Evolutionary conservation across 192 early-diverging fungal species (phyloP), one percentile per base, ranked within the genome.

Genomic region (Gaertneriomyces semiglobifer): DNA sequence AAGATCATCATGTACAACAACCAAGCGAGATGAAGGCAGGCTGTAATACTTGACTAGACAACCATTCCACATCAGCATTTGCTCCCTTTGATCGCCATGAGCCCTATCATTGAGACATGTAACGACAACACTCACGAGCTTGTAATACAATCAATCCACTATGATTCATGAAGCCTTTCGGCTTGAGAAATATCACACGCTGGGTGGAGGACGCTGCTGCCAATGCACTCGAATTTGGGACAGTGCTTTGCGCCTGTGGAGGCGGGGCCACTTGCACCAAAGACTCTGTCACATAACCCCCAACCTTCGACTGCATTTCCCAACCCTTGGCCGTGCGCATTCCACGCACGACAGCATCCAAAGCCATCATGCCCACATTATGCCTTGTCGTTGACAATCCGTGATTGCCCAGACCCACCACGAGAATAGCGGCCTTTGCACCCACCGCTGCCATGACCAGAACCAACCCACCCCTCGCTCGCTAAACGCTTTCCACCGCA

Each of bases 1-100:
- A 69, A 92, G 68, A 65, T 92, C 90, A 55, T 92, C 90, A 68
- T 92, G 90, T 4, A 90, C 68, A 1, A 92, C 76, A 48, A 87
- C 73, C 1, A 88, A 57, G 44, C 89, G 70, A 7, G 65, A 63
- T 0, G 63, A 40, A 1, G 71, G 47, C 7, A 89, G 71, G 12
- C 66, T 53, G 7, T 85, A 66, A 6, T 84, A 83, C 14, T 61
- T 69, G 4, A 74, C 86, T 85, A 47, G 25, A 45, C 7, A 54
- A 57, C 25, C 25, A 33, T 33, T 33, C 25, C 25, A 2, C 25
- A 33, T 33, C 11, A 57, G 11, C 55, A 4, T 12, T 25, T 20
- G 2, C 55, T 11, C 11, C 11, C 10, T 11, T 20, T 11, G 11
- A 3, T 57, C 10, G 20, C 2, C 12, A 11, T 33, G 20, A 20